A percentile compares a stretch with the other conserved stretches of the same genome.
Conservation (phyloP, 1,139 yeast species). For the Yamadazyma atmosphaerica region DNA sequence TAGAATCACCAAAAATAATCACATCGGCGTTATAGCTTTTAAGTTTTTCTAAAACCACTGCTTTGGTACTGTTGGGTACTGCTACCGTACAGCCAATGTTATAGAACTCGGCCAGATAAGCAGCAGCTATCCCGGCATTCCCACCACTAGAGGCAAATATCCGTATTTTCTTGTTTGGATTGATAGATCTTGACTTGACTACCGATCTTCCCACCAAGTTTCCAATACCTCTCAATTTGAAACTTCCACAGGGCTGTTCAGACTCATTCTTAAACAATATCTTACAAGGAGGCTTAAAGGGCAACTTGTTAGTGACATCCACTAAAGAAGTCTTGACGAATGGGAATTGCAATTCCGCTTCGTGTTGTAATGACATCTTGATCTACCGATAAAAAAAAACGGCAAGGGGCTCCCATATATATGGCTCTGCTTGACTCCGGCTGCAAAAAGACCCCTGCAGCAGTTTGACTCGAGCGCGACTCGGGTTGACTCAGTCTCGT, state of each 20-base stretch:
- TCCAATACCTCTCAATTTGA: constrained; percentile 43
- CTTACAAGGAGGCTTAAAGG: constrained; percentile 26
- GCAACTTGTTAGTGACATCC: constrained; percentile 29
- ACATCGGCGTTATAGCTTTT: constrained; percentile 29
- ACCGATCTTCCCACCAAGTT: constrained; percentile 27
- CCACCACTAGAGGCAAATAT: constrained; percentile 48
- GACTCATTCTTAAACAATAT: constrained; percentile 37
- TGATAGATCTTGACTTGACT: constrained; percentile 17
- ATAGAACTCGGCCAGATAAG: constrained; percentile 31
- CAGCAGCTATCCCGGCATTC: constrained; percentile 50
- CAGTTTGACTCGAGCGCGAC: constrained; percentile 3
- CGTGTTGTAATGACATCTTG: constrained; percentile 11
- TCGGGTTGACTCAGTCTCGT: not conserved
- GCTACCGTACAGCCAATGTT: constrained; percentile 39
- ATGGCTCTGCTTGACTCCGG: constrained; percentile 3
- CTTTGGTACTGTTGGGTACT: constrained; percentile 30
- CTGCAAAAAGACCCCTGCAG: constrained; percentile 1
- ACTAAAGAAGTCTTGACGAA: constrained; percentile 24
- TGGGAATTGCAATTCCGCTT: constrained; percentile 14
- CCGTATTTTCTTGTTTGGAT: constrained; percentile 20
- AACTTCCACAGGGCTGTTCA: constrained; percentile 45
- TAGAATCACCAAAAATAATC: constrained; percentile 31
- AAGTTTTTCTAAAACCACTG: constrained; percentile 26
- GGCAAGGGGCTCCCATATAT: constrained; percentile 1
- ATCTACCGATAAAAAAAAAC: not conserved